Evolutionary conservation across 2,329 filamentous ascomycete genomes (phyloP), one percentile per base, ranked within the genome.

Genomic region (Hypocreales sp.): DNA sequence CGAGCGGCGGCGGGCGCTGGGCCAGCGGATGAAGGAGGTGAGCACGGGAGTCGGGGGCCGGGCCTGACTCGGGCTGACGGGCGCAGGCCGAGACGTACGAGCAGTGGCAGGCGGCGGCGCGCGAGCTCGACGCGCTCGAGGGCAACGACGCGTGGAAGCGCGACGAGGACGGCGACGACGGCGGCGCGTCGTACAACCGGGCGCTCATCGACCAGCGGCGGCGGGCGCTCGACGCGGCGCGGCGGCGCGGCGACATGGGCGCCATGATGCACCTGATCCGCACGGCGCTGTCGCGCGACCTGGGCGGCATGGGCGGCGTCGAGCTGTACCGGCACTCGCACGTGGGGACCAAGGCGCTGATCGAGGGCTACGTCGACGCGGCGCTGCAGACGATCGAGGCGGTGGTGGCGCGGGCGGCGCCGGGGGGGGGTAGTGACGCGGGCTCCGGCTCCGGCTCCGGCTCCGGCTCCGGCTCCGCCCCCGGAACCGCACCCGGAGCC

Each of bases 221-320:
- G 23, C 56, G 61, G 28, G 72, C 83, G 37, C 62, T 94, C 33
- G 77, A 92, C 38, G 64, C 77, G 8, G 84, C 83, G 11, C 69
- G 79, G 5, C 59, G 64, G 8, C 74, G 65, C 36, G 72, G 73
- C 37, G 81, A 94, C 49, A 64, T 83, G 29, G 67, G 65, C 34
- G 63, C 65, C 30, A 90, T 93, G 77, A 64, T 90, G 43, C 75
- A 83, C 43, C 61, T 90, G 20, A 64, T 93, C 20, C 73, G 86
- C 16, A 92, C 83, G 1, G 66, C 79, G 2, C 55, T 94, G 26
- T 82, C 77, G 21, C 74, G 86, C 24, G 76, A 86, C 40, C 58
- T 93, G 8, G 86, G 82, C 7, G 79, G 79, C 27, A 92, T 94
- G 78, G 82, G 80, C 34, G 79, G 84, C 42, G 65, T 78, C 22